Evolutionary conservation across 805 yeast genomes (phyloP), one percentile per base, ranked within the genome.

Genomic region (Torulaspora delbrueckii): DNA sequence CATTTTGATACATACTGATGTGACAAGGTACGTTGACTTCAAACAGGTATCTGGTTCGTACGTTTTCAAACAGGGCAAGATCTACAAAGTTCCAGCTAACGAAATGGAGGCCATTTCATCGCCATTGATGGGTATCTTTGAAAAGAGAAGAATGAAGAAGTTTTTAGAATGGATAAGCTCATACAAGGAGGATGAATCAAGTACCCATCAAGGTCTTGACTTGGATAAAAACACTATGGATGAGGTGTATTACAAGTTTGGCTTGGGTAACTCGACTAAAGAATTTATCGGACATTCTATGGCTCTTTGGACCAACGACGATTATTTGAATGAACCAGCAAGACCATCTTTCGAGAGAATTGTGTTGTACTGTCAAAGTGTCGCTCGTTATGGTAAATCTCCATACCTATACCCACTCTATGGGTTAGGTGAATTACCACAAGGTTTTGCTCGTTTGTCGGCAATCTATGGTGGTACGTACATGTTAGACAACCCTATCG

Each of bases 381-480:
- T 93, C 50, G 93, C 96, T 24, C 81, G 93, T 59, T 93, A 86
- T 67, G 98, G 99, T 47, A 90, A 90, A 69, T 86, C 96, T 6
- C 99, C 99, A 9, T 93, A 93, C 66, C 77, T 93, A 51, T 93
- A 93, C 65, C 99, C 99, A 39, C 73, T 91, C 60, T 93, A 93
- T 63, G 99, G 99, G 6, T 76, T 93, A 47, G 99, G 99, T 42
- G 99, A 93, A 68, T 75, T 93, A 49, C 99, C 99, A n/a, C 99
- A 93, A 71, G 99, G 97, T 7, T 93, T 93, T 72, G 97, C 98
- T 8, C 79, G 99, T 65, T 78, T 93, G 51, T 83, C 95, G 42
- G 99, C 99, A 22, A 91, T 93, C 55, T 89, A 93, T 63, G 99
- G 99, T 53, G 99, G 99, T 60, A 91, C 98, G 14, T 93, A 89